These are phyloP conservation scores for Ophiocordyceps camponoti-floridani DNA, from an alignment of 2,329 filamentous ascomycete species.

Conservation along the genomic window DNA sequence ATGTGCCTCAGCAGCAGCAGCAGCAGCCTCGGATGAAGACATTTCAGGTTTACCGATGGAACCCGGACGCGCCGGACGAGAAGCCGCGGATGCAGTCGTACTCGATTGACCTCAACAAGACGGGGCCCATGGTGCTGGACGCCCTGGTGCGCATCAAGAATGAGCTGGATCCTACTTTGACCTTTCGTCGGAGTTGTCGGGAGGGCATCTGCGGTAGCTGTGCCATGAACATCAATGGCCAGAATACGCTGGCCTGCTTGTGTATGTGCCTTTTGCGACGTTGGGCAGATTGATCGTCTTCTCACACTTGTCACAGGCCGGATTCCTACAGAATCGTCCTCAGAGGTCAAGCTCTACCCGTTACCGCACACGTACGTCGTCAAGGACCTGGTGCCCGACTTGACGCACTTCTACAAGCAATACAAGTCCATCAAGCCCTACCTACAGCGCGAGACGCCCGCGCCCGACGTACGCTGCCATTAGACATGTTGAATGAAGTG, in stretches of 20 bases:
- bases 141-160: slow-evolving; percentile 98
- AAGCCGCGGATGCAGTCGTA: slow-evolving; percentile 96
- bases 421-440: slow-evolving; percentile 99
- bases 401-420: slow-evolving; percentile 99
- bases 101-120: slow-evolving; percentile 94
- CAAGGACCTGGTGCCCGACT: slow-evolving; percentile 93
- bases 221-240: slow-evolving; percentile 99
- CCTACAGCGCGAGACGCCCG: slow-evolving; percentile 73
- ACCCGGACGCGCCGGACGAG: slow-evolving; percentile 75
- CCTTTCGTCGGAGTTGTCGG: slow-evolving; percentile 87
- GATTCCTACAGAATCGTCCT: slow-evolving; percentile 65
- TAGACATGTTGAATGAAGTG: too few species aligned
- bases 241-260: slow-evolving; percentile 92
- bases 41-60: slow-evolving; percentile 99
- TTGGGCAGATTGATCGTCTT: background rate
- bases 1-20: slow-evolving; percentile 35
- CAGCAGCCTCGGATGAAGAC: slow-evolving; percentile 64
- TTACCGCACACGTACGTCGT: slow-evolving; percentile 97
- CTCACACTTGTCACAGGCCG: slow-evolving; percentile 45
- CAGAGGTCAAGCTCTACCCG: slow-evolving; percentile 90
- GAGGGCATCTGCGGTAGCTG: slow-evolving; percentile 98
- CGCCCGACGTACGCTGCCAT: slow-evolving; percentile 52
- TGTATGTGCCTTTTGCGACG: slow-evolving; percentile 43
- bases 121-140: slow-evolving; percentile 94
- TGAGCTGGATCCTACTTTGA: slow-evolving; percentile 89